A percentile compares a stretch with the other conserved stretches of the same genome.
phyloP scores from a whole-genome alignment of 176 grass and related monocot species.

The Cenchrus purpureus region DNA sequence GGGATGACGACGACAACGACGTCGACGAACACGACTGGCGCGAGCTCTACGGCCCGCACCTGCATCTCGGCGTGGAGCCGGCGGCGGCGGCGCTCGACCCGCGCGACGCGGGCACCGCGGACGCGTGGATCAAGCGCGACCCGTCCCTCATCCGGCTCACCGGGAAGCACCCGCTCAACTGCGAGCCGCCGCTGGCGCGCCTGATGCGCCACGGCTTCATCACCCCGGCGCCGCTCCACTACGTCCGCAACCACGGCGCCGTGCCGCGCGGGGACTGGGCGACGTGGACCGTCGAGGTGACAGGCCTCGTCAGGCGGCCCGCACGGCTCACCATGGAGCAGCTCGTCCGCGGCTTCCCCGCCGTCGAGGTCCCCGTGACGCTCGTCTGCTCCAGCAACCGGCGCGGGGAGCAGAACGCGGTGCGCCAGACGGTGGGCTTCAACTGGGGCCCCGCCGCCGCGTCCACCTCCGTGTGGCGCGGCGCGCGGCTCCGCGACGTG shows the following conservation, averaged over 20 bases:
- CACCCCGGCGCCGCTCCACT: constrained; percentile 81
- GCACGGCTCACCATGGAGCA: constrained; percentile 66
- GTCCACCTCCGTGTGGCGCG: constrained; percentile 81
- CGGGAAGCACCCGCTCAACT: constrained; percentile 88
- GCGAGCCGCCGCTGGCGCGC: constrained; percentile 65
- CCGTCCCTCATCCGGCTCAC: constrained; percentile 74
- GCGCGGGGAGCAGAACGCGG: constrained; percentile 93
- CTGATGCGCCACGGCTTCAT: constrained; percentile 87
- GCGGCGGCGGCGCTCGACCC: constrained; percentile 55
- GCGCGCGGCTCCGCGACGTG: constrained; percentile 66
- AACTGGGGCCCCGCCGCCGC: constrained; percentile 76
- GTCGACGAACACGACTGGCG: constrained; percentile 54
- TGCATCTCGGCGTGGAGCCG: constrained; percentile 53
- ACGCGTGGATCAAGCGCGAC: constrained; percentile 76
- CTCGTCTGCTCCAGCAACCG: constrained; percentile 81
- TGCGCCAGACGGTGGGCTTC: constrained; percentile 74
- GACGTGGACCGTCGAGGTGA: constrained; percentile 68
- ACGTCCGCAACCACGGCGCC: constrained; percentile 86
- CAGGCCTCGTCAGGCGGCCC: constrained; percentile 59
- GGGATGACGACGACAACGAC: constrained; percentile 39
- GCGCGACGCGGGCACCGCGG: constrained; percentile 71
- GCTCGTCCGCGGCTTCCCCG: constrained; percentile 51
- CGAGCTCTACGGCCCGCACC: constrained; percentile 36
- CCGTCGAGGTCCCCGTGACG: constrained; percentile 69
- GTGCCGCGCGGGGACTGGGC: constrained; percentile 68